Base-by-base conservation (phyloP, 139 green algal species). In the Astrephomene gubernaculifera region DNA sequence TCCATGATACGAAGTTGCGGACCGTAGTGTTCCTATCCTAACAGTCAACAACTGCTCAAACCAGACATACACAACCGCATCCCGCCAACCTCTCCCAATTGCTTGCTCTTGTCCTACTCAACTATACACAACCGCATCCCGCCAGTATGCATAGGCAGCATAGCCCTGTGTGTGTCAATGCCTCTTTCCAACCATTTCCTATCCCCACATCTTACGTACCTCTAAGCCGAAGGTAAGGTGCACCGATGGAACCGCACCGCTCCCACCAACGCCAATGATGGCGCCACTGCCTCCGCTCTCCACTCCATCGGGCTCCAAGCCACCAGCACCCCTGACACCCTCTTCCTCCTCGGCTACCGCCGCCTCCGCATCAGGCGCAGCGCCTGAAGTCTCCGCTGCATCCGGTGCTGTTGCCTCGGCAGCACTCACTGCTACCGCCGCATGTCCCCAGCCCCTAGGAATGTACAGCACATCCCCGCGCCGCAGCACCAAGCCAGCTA, bases 401-500 rank as follows among this genome's bases (percentile, higher is more conserved):
- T 27, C 71, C 44, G 36, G 3, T n/a, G 43, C 41, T 27, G 71
- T 9, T n/a, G n/a, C n/a, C n/a, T n/a, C n/a, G n/a, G n/a, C n/a
- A n/a, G n/a, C n/a, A 14, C 64, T 35, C 52, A 53, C 17, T 24
- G 72, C 72, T 35, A 38, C 72, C 75, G 78, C 78, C 41, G 78
- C 33, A 45, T 85, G 79, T 12, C 44, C 79, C 79, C 79, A 85
- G 25, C 79, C 79, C 65, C 79, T 29, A 0, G 85, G 85, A 1
- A 89, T 39, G 79, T 89, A 89, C 78, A 89, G 69, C 78, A 89
- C 8, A 61, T 89, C 78, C 8, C 85, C 85, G 22, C 69, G 57
- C n/a, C 39, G n/a, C 60, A 89, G 84, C 41, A 71, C 19, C 25
- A 83, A 19, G 43, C 8, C 70, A 35, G 65, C 64, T 45, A 49